phyloP scores from a whole-genome alignment of 106 monocot genomes.

The Alisma plantagoaquatica region DNA sequence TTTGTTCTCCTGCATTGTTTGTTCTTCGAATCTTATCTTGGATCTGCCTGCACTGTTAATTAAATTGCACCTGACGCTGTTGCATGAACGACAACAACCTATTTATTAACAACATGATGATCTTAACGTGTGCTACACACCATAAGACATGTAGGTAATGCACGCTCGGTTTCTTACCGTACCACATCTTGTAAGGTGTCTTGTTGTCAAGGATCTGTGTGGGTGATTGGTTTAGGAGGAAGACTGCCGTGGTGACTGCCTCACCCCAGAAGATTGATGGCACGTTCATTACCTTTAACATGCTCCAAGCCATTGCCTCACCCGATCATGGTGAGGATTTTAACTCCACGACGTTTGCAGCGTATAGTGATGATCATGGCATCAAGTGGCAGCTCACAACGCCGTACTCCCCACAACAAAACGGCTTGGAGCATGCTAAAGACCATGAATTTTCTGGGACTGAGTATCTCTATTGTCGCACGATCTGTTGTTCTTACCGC shows the following conservation, averaged over 20 bases:
- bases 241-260: too few species aligned
- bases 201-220: background rate
- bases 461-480: too few species aligned
- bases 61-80: too few species aligned
- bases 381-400: conserved; percentile 19
- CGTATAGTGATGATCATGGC: conserved; percentile 5
- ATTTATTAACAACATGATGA: too few species aligned
- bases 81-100: too few species aligned
- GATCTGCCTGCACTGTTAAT: too few species aligned
- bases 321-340: conserved; percentile 22
- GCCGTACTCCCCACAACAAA: background rate
- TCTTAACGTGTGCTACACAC: background rate
- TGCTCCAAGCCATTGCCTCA: conserved; percentile 5
- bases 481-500: background rate
- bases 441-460: too few species aligned
- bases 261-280: too few species aligned
- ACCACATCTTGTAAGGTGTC: conserved; percentile 7
- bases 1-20: too few species aligned
- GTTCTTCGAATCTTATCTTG: too few species aligned
- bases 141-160: conserved; percentile 11
- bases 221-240: too few species aligned
- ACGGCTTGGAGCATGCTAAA: conserved; percentile 6
- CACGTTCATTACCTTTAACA: background rate
- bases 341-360: conserved; percentile 1
- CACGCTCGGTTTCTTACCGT: background rate